Evolutionary conservation across 192 early-diverging fungal species (phyloP).

Genomic region (Mortierella hygrophila): DNA sequence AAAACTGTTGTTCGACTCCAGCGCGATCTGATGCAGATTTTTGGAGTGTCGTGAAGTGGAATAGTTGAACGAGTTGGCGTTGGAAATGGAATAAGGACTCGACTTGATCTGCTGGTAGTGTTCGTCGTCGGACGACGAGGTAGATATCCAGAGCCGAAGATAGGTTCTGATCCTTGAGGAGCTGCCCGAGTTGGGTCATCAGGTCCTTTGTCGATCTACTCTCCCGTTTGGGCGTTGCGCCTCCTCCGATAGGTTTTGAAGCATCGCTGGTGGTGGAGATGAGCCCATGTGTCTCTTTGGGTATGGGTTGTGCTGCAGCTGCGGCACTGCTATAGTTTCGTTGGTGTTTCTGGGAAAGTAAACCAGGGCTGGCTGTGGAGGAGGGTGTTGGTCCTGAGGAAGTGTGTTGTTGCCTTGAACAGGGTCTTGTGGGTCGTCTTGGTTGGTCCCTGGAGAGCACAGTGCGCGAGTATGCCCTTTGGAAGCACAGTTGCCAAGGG

Average conservation of each 20-base stretch:
- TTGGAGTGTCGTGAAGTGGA: slow-evolving; percentile 21
- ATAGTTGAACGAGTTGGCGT: slow-evolving; percentile 15
- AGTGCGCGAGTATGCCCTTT: slow-evolving; percentile 31
- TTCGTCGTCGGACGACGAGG: not conserved
- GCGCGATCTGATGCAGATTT: not conserved
- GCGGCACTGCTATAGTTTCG: slow-evolving; percentile 17
- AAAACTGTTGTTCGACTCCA: no score
- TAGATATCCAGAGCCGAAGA: slow-evolving; percentile 3
- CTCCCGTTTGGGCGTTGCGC: not conserved
- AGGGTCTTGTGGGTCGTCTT: not conserved
- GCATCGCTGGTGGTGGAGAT: not conserved
- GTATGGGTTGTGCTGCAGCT: slow-evolving; percentile 7
- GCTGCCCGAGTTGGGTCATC: slow-evolving; percentile 4
- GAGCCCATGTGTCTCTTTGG: not conserved
- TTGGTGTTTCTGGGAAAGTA: not conserved
- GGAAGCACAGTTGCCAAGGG: slow-evolving; percentile 35
- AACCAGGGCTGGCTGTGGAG: not conserved
- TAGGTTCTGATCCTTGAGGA: slow-evolving; percentile 10
- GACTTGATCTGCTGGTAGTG: not conserved
- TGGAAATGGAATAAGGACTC: slow-evolving; percentile 12
- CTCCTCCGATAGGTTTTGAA: not conserved
- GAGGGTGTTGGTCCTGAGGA: not conserved
- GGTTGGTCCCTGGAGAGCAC: slow-evolving; percentile 11
- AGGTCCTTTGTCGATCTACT: not conserved
- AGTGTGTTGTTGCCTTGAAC: not conserved